Conservation (phyloP, 495 filamentous ascomycete genomes). For the Cladorrhinum samala region DNA sequence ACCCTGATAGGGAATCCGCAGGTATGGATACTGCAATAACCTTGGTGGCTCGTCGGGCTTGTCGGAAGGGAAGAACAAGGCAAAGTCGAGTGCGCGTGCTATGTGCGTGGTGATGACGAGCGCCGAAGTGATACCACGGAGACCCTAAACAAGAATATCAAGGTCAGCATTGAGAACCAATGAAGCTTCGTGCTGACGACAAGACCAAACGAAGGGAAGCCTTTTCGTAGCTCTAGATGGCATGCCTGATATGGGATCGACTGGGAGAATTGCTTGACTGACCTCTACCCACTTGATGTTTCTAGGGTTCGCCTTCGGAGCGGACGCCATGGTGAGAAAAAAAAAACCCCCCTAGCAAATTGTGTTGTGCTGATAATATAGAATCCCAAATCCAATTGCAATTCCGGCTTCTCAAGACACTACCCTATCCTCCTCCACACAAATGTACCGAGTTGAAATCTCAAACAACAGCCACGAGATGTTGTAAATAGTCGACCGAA, state of each 20-base stretch:
- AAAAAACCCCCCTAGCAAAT: too few species aligned
- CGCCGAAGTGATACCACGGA: slow-evolving; percentile 59
- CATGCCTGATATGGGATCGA: too few species aligned
- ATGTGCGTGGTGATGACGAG: slow-evolving; percentile 60
- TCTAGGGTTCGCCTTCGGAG: slow-evolving; percentile 17
- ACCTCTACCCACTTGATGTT: slow-evolving; percentile 38
- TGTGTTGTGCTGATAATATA: too few species aligned
- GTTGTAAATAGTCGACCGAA: background rate
- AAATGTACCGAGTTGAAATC: too few species aligned
- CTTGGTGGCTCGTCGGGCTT: slow-evolving; percentile 39
- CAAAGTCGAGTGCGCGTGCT: slow-evolving; percentile 51
- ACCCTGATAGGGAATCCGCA: slow-evolving; percentile 59
- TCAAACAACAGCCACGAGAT: background rate
- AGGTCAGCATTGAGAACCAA: slow-evolving; percentile 2
- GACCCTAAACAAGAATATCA: slow-evolving; percentile 38
- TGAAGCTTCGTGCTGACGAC: background rate
- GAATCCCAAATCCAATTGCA: background rate
- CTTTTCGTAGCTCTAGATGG: background rate
- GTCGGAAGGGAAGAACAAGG: slow-evolving; percentile 51
- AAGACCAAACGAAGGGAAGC: background rate
- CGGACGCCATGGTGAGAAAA: background rate
- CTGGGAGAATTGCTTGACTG: slow-evolving; percentile 6
- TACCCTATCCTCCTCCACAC: background rate
- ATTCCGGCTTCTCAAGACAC: background rate
- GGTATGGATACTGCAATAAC: slow-evolving; percentile 52